Conservation (phyloP, 2,329 filamentous ascomycete genomes). For the Gyromitra esculenta region DNA sequence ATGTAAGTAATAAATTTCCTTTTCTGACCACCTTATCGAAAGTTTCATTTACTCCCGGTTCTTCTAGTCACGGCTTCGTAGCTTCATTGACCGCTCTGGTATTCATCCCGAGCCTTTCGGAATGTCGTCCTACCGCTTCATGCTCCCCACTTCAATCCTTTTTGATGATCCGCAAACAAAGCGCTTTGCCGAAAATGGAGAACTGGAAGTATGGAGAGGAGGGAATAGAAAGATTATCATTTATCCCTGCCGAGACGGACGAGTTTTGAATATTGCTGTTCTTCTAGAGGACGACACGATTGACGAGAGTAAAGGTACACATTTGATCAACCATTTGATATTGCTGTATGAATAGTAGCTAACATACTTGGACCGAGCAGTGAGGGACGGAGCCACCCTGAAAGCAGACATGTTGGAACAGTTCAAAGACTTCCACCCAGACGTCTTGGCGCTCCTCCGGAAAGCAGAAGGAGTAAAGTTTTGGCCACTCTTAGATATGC, state of each 20-base stretch:
- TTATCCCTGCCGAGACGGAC: constrained; percentile 64
- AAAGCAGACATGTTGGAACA: constrained; percentile 31
- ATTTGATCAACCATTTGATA: not conserved
- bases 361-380: constrained; percentile 15
- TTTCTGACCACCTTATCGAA: not conserved
- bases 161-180: constrained; percentile 59
- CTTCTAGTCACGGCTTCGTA: constrained; percentile 29
- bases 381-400: not conserved
- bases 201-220: constrained; percentile 58
- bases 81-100: constrained; percentile 5
- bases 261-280: constrained; percentile 66
- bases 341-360: not conserved
- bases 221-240: constrained; percentile 63
- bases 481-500: constrained; percentile 73
- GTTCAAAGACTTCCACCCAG: constrained; percentile 37
- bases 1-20: constrained; percentile 12
- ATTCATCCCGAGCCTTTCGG: constrained; percentile 4
- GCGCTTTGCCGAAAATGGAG: constrained; percentile 59
- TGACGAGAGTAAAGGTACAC: constrained; percentile 8
- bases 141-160: constrained; percentile 51
- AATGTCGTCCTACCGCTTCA: constrained; percentile 36
- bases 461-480: constrained; percentile 63
- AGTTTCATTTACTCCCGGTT: not conserved
- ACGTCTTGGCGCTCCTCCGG: constrained; percentile 10
- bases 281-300: constrained; percentile 61